Base-by-base conservation (phyloP, 148 eudicot genomes). In the Fagopyrum homotropicum region DNA sequence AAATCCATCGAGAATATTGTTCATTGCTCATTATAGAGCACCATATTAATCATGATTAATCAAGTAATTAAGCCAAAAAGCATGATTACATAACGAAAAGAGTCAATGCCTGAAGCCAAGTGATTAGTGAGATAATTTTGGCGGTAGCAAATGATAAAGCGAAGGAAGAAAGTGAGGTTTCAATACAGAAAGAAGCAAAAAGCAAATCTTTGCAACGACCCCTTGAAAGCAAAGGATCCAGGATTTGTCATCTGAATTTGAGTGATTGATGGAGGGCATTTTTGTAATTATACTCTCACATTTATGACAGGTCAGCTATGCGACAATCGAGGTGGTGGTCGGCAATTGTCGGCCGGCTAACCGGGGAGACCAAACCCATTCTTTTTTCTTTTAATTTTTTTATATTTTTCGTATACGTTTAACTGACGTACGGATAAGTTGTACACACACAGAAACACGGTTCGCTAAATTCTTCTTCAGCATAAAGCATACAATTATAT, bases 291-390 rank as follows among this genome's bases (percentile, higher is more conserved):
- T 4, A 2, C 9, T 0, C n/a, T 12, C 43, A 46, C 72, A 80
- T 76, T 76, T 5, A 75, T 78, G 84, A 54, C 80, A 78, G 82
- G 80, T 85, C 83, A 79, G 82, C 63, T 74, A 45, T 14, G 77
- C 84, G 88, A 88, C 91, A 91, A 88, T 80, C 77, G 43, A 70
- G 54, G 54, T 50, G 82, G 85, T 82, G 89, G 90, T 87, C 89
- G 91, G 93, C 97, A 84, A 69, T 72, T 89, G 93, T 89, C 90
- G 91, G 93, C 92, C 90, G 70, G 76, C 46, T 79, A 82, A 68
- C 77, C 63, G 57, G 80, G 84, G 46, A 55, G 72, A 63, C 78
- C 15, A 73, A 76, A 69, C 29, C 79, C 40, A 35, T 35, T 35
- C 40, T 35, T 1, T 35, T 35, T 35, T 35, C 3, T 1, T 35